Percentiles rank a stretch among this genome's conserved stretches.
phyloP scores from a whole-genome alignment of 1,139 yeast species.

The Yamadazyma trypodendri region DNA sequence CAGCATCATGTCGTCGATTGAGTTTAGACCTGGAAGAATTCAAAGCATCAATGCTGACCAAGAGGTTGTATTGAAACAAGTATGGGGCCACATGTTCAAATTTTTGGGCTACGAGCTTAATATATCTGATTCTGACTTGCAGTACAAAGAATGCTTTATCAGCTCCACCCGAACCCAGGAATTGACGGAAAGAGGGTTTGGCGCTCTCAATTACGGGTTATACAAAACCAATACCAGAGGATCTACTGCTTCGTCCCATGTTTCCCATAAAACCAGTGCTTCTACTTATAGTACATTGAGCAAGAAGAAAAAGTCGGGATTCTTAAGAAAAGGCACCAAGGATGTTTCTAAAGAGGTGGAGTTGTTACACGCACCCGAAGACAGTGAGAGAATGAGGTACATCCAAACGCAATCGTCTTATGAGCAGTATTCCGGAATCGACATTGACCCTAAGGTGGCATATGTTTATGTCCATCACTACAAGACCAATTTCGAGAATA shows the following conservation, averaged over 20 bases:
- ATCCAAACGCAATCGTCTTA: constrained; percentile 31
- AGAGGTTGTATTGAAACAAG: constrained; percentile 40
- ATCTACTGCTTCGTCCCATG: constrained; percentile 27
- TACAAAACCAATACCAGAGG: constrained; percentile 27
- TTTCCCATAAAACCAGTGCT: constrained; percentile 25
- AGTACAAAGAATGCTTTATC: constrained; percentile 33
- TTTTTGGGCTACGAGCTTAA: constrained; percentile 39
- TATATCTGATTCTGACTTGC: constrained; percentile 32
- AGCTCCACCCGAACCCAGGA: constrained; percentile 27
- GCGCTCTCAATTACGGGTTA: constrained; percentile 20
- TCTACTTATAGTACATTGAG: constrained; percentile 16
- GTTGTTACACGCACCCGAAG: constrained; percentile 18
- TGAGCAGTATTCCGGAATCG: constrained; percentile 29
- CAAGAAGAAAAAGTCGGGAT: constrained; percentile 20
- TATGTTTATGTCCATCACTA: constrained; percentile 24
- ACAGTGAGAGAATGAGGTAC: constrained; percentile 27
- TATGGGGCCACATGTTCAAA: constrained; percentile 39
- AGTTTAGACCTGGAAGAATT: constrained; percentile 40
- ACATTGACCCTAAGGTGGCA: constrained; percentile 23
- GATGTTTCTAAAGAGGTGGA: constrained; percentile 12
- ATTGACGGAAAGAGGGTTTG: constrained; percentile 19
- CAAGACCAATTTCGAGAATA: constrained; percentile 24
- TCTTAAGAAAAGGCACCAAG: constrained; percentile 17
- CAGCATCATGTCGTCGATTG: constrained; percentile 4
- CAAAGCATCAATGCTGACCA: constrained; percentile 42